Conservation (phyloP, 352 stramenopile genomes). For the Peronospora farinosa region DNA sequence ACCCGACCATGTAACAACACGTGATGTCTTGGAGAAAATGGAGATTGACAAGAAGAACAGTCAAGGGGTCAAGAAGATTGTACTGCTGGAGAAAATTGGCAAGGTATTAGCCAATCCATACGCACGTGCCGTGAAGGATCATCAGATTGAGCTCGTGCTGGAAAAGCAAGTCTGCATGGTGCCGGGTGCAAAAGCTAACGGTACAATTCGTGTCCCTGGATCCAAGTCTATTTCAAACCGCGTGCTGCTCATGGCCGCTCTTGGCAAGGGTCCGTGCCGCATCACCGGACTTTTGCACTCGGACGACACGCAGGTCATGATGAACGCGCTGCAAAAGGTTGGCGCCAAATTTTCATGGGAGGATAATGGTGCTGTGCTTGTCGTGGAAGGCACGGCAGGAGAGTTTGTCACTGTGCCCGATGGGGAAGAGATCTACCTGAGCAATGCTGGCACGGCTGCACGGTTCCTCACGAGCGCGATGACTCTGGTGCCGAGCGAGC, state of each 20-base stretch:
- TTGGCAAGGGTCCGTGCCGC: conserved; percentile 80
- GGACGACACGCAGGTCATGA: conserved; percentile 97
- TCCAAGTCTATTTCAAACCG: conserved; percentile 98
- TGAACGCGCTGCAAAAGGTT: conserved; percentile 91
- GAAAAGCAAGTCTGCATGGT: conserved; percentile 70
- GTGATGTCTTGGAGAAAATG: conserved; percentile 76
- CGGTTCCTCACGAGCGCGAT: conserved; percentile 91
- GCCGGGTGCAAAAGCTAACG: conserved; percentile 38
- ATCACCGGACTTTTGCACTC: conserved; percentile 92
- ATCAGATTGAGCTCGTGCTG: conserved; percentile 69
- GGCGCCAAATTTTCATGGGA: conserved; percentile 81
- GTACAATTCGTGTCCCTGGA: conserved; percentile 85
- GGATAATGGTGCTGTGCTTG: conserved; percentile 60
- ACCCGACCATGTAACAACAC: conserved; percentile 46
- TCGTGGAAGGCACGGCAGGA: conserved; percentile 72
- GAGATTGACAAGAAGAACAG: conserved; percentile 86
- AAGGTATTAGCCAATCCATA: conserved; percentile 66
- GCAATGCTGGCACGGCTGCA: conserved; percentile 91
- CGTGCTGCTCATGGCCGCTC: conserved; percentile 91
- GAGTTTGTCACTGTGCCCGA: conserved; percentile 45
- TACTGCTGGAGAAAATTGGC: conserved; percentile 67
- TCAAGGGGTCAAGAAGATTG: conserved; percentile 74
- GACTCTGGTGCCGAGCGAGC: conserved; percentile 47
- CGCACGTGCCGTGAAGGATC: conserved; percentile 57
- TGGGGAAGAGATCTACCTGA: conserved; percentile 69